A percentile compares a stretch with the other conserved stretches of the same genome.
These are phyloP conservation scores for Pholiota adiposa DNA, from an alignment of 1,284 basidiomycete species.

Conservation along the genomic window DNA sequence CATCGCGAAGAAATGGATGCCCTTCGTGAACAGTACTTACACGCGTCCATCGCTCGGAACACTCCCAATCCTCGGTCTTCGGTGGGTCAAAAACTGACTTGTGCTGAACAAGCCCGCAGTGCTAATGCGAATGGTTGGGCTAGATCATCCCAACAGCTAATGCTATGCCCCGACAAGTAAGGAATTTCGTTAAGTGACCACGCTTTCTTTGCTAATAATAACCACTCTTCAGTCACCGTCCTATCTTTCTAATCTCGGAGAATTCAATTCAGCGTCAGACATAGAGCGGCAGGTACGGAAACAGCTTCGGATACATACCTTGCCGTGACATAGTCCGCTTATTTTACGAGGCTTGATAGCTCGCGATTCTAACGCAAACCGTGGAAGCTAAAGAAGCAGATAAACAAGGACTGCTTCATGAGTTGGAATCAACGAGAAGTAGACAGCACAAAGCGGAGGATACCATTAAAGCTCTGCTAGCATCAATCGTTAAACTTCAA, in stretches of 20 bases:
- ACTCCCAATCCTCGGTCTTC: not conserved
- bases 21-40: conserved; percentile 4
- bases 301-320: not conserved
- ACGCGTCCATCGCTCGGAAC: not conserved
- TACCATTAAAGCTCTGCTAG: conserved; percentile 29
- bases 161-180: not conserved
- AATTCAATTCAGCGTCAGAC: not conserved
- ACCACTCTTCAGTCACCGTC: not conserved
- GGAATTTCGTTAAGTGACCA: not conserved
- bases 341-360: conserved; percentile 15
- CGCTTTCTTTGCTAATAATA: not conserved
- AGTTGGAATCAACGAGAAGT: conserved; percentile 22
- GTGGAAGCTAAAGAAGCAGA: conserved; percentile 18
- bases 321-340: not conserved
- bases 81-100: not conserved
- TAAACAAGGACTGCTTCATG: conserved; percentile 21
- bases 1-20: conserved; percentile 17
- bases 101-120: too few relatives aligned
- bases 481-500: conserved; percentile 33
- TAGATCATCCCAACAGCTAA: not conserved
- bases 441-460: conserved; percentile 31
- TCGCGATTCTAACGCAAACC: conserved; percentile 20
- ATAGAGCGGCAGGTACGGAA: conserved; percentile 14
- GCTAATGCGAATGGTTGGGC: not conserved
- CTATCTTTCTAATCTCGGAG: not conserved